A percentile compares a stretch with the other conserved stretches of the same genome.
These are phyloP conservation scores for Orbilia javanica DNA, from an alignment of 2,329 filamentous ascomycete species.

Conservation along the genomic window DNA sequence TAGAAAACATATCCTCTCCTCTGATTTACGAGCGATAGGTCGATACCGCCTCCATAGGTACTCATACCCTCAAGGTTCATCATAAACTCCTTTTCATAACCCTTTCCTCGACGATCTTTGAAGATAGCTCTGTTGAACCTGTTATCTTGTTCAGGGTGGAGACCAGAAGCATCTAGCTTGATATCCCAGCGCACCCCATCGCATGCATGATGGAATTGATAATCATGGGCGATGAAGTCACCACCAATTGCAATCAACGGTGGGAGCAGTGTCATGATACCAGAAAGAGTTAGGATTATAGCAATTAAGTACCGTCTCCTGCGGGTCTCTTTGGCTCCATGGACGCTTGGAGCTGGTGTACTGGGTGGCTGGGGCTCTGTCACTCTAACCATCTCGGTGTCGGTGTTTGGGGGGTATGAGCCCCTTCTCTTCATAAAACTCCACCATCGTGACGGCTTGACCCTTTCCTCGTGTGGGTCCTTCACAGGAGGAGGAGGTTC, in stretches of 20 bases:
- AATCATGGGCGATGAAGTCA: slow-evolving; percentile 49
- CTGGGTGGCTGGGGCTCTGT: background rate
- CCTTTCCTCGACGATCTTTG: slow-evolving; percentile 39
- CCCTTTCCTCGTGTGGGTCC: background rate
- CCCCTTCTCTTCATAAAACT: slow-evolving; percentile 7
- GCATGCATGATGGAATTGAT: slow-evolving; percentile 50
- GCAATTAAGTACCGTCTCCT: slow-evolving; percentile 23
- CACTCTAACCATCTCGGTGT: slow-evolving; percentile 14
- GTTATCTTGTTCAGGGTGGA: slow-evolving; percentile 51
- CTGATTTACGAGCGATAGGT: slow-evolving; percentile 38
- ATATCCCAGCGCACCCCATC: slow-evolving; percentile 48
- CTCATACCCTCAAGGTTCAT: slow-evolving; percentile 56
- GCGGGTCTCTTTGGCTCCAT: background rate
- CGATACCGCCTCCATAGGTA: slow-evolving; percentile 40
- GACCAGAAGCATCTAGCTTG: slow-evolving; percentile 46
- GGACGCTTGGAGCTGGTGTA: background rate
- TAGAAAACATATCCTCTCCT: slow-evolving; percentile 55
- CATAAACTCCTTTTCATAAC: slow-evolving; percentile 53
- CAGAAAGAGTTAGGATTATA: background rate
- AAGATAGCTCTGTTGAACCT: slow-evolving; percentile 53
- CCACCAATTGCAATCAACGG: slow-evolving; percentile 51
- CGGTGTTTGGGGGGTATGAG: background rate
- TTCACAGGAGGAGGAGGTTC: background rate
- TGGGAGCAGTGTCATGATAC: slow-evolving; percentile 38
- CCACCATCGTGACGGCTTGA: slow-evolving; percentile 13